Conservation (phyloP, 345 rosid species). For the Sisymbrium altissimum region DNA sequence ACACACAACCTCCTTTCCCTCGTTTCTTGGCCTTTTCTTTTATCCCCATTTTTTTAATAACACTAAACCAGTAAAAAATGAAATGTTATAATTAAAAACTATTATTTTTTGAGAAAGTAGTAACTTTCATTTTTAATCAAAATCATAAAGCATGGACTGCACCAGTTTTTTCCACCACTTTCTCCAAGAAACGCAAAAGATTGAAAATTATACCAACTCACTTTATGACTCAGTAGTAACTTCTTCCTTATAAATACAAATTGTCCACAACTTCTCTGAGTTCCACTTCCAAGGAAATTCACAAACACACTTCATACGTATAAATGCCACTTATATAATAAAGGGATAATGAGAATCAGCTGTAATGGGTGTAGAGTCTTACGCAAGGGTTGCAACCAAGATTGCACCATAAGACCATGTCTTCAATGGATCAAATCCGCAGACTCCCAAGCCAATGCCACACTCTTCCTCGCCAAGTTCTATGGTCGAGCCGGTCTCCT, state of each 20-base stretch:
- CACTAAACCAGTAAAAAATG: not conserved
- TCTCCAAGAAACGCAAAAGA: conserved; percentile 35
- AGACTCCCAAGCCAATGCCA: conserved; percentile 70
- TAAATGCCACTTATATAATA: not conserved
- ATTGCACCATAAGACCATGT: conserved; percentile 64
- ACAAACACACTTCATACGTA: conserved; percentile 7
- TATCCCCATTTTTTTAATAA: not conserved
- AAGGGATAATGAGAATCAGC: conserved; percentile 45
- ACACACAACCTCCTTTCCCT: conserved; percentile 35
- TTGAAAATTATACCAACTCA: conserved; percentile 12
- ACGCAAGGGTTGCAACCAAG: conserved; percentile 64
- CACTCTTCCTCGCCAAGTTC: conserved; percentile 71
- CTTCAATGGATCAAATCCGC: conserved; percentile 65
- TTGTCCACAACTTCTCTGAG: conserved; percentile 12
- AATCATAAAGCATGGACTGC: conserved; percentile 11
- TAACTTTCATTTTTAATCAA: not conserved
- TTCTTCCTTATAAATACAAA: conserved; percentile 30
- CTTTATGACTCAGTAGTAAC: conserved; percentile 23
- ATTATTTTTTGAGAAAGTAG: conserved; percentile 13
- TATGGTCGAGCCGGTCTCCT: conserved; percentile 75
- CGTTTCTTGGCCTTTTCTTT: conserved; percentile 31
- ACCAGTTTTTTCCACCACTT: conserved; percentile 33
- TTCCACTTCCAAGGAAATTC: conserved; percentile 2
- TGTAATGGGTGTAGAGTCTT: conserved; percentile 71
- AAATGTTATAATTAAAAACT: not conserved